Evolutionary conservation across 495 filamentous ascomycete species (phyloP).

Genomic region (Tetracladium setigerum): DNA sequence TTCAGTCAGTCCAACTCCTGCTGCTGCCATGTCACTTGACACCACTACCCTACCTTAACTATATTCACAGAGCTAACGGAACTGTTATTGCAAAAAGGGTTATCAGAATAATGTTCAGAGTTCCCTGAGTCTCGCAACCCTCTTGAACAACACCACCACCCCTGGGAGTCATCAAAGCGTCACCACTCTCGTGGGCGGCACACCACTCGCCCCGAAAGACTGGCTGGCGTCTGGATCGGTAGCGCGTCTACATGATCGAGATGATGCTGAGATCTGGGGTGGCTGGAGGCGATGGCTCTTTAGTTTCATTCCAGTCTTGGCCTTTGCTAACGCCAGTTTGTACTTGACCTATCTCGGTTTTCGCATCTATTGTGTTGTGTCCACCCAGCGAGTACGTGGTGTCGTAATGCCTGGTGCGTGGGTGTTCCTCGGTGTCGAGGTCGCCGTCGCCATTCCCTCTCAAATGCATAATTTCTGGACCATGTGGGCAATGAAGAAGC

Average conservation of each 20-base stretch:
- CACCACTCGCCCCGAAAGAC: constrained; percentile 18
- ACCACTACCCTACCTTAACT: too few relatives aligned
- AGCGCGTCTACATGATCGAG: constrained; percentile 30
- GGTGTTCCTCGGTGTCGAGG: constrained; percentile 34
- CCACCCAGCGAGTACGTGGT: constrained; percentile 25
- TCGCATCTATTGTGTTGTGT: constrained; percentile 32
- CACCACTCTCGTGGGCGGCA: too few relatives aligned
- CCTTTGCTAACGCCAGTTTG: constrained; percentile 27
- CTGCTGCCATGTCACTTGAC: too few relatives aligned
- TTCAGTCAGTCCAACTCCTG: too few relatives aligned
- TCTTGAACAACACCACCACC: too few relatives aligned
- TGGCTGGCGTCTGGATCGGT: constrained; percentile 30
- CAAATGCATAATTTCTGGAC: constrained; percentile 37
- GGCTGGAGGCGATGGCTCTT: constrained; percentile 34
- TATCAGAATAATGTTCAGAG: too few relatives aligned
- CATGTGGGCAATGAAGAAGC: constrained; percentile 32
- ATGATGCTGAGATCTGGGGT: constrained; percentile 35
- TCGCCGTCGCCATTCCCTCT: constrained; percentile 30
- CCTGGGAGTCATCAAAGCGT: too few relatives aligned
- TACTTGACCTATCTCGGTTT: constrained; percentile 34
- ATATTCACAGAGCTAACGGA: too few relatives aligned
- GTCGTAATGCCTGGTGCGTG: constrained; percentile 28
- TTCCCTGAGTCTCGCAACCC: too few relatives aligned
- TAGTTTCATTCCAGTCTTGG: constrained; percentile 29
- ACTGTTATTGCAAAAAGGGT: too few relatives aligned